Conservation (phyloP, 75 land plant species). For the Cupressus sempervirens region DNA sequence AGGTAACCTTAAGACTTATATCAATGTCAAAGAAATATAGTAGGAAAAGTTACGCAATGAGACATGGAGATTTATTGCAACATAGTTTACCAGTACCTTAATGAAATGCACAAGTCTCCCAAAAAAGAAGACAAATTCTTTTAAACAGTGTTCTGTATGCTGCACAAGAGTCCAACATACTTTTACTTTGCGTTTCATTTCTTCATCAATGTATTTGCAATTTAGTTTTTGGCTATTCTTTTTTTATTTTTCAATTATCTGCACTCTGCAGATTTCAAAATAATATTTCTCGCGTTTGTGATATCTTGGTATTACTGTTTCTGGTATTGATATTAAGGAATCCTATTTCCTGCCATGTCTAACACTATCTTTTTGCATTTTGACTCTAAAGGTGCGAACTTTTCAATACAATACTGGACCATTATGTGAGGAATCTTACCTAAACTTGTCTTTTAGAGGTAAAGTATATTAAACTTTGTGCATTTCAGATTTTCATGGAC, state of each 20-base stretch:
- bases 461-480: neutral
- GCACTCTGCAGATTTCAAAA: neutral
- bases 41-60: no score
- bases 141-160: no score
- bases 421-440: slow-evolving; percentile 60
- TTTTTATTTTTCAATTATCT: neutral
- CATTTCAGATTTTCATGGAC: no score
- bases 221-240: neutral
- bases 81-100: no score
- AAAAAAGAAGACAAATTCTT: no score
- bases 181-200: neutral
- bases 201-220: neutral
- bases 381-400: slow-evolving; percentile 55
- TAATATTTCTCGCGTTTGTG: neutral
- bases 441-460: slow-evolving; percentile 8
- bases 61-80: no score
- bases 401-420: slow-evolving; percentile 68
- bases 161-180: neutral
- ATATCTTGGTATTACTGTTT: neutral
- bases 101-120: no score
- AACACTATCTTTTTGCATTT: slow-evolving; percentile 4
- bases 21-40: no score
- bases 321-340: neutral
- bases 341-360: slow-evolving; percentile 5
- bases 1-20: no score